Percentiles rank a stretch among this genome's conserved stretches.
Conservation (phyloP, 2,329 filamentous ascomycete species). For the Neonectria ditissima region DNA sequence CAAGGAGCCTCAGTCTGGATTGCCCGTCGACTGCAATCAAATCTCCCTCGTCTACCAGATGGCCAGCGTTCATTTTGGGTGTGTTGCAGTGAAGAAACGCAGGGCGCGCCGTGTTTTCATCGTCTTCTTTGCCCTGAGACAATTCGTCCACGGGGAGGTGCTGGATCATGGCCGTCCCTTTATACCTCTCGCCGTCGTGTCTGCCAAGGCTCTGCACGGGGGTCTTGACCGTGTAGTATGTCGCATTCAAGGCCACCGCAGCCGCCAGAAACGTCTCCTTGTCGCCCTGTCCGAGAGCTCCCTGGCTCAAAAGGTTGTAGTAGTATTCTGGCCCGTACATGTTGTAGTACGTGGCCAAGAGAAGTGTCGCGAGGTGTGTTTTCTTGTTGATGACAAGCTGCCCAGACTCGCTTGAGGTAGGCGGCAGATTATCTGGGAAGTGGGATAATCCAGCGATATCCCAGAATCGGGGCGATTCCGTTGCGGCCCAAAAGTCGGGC, state of each 20-base stretch:
- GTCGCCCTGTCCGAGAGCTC: conserved; percentile 25
- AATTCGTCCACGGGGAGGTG: conserved; percentile 18
- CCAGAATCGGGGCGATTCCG: conserved; percentile 26
- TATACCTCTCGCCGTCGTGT: conserved; percentile 18
- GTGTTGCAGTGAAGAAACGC: conserved; percentile 29
- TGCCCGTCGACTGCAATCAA: conserved; percentile 17
- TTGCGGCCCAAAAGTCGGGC: conserved; percentile 25
- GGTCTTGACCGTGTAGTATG: conserved; percentile 19
- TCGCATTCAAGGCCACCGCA: conserved; percentile 17
- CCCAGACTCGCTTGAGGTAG: conserved; percentile 18
- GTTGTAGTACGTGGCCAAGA: conserved; percentile 29
- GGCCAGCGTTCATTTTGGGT: conserved; percentile 27
- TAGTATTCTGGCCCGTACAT: conserved; percentile 19
- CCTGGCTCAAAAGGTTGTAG: conserved; percentile 24
- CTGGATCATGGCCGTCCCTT: conserved; percentile 24
- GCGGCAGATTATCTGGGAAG: conserved; percentile 19
- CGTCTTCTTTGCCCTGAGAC: background rate
- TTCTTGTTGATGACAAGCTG: conserved; percentile 26
- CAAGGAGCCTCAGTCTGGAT: conserved; percentile 23
- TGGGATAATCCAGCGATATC: conserved; percentile 15
- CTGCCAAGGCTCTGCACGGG: conserved; percentile 12
- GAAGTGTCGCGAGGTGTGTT: conserved; percentile 15
- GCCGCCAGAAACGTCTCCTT: conserved; percentile 28
- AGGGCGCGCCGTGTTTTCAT: background rate
- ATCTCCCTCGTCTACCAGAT: conserved; percentile 26